These are phyloP conservation scores for Leccinum olivaceopallidum DNA, from an alignment of 768 basidiomycete genomes.

Conservation along the genomic window DNA sequence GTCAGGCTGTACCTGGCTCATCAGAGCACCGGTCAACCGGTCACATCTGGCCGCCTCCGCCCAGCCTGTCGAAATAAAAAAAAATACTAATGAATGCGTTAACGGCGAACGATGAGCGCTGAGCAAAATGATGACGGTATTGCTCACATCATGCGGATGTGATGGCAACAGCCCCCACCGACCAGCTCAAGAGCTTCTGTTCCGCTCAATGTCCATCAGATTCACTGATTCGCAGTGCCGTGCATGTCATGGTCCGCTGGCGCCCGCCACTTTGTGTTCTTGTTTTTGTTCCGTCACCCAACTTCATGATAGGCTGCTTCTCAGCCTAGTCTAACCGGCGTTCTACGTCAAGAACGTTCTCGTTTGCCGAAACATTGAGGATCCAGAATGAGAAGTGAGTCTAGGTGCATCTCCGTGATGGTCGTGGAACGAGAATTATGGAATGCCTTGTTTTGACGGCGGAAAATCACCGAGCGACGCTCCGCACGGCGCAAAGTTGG, in stretches of 20 bases:
- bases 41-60: neutral
- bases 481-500: neutral
- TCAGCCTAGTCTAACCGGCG: neutral
- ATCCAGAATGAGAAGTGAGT: neutral
- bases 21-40: neutral
- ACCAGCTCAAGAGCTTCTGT: neutral
- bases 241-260: neutral
- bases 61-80: neutral
- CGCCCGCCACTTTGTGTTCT: neutral
- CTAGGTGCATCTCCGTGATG: neutral
- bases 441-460: neutral
- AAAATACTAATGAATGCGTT: neutral
- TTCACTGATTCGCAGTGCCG: neutral
- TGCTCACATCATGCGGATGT: neutral
- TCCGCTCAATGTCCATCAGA: neutral
- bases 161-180: neutral
- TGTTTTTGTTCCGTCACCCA: neutral
- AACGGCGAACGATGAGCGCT: neutral
- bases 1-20: neutral
- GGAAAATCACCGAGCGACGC: neutral
- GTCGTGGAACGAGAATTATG: neutral
- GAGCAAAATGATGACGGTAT: neutral
- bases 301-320: neutral
- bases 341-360: neutral
- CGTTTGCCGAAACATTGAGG: neutral